Percentiles rank a stretch among this genome's conserved stretches.
phyloP scores from a whole-genome alignment of 306 rosid species.

The Lablab purpureus region DNA sequence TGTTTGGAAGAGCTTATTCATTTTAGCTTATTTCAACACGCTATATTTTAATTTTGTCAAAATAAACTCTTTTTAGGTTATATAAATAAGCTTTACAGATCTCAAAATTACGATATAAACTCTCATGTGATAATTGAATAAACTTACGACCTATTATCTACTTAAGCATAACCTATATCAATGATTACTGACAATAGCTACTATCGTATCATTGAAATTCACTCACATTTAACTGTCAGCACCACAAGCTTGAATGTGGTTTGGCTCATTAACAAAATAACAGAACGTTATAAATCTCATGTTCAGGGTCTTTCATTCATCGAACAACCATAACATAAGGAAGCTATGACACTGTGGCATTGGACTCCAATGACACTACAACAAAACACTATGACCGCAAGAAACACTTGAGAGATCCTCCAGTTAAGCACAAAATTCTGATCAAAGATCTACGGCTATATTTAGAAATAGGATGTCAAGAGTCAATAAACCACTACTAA shows the following conservation, averaged over 20 bases:
- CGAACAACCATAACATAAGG: not conserved
- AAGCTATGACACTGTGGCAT: conserved; percentile 17
- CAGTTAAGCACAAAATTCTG: not conserved
- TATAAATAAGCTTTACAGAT: not conserved
- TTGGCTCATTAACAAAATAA: conserved; percentile 27
- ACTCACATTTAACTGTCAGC: not conserved
- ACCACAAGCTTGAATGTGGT: not conserved
- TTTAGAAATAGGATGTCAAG: conserved; percentile 11
- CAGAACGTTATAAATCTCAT: conserved; percentile 5
- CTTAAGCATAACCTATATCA: not conserved
- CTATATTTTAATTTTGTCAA: not conserved
- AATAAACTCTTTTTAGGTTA: not conserved
- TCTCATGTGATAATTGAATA: not conserved
- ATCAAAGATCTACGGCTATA: conserved; percentile 25
- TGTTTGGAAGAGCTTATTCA: conserved; percentile 15
- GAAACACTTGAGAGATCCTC: conserved; percentile 29
- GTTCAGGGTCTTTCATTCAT: conserved; percentile 12
- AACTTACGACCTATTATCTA: not conserved
- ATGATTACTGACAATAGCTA: not conserved
- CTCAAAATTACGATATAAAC: not conserved
- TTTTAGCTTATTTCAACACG: not conserved
- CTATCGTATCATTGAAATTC: conserved; percentile 19
- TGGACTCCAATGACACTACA: not conserved
- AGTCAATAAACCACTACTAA: conserved; percentile 36
- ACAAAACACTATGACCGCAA: conserved; percentile 16